Evolutionary conservation across 2,329 filamentous ascomycete genomes (phyloP).

Genomic region (Penicillium vulpinum): DNA sequence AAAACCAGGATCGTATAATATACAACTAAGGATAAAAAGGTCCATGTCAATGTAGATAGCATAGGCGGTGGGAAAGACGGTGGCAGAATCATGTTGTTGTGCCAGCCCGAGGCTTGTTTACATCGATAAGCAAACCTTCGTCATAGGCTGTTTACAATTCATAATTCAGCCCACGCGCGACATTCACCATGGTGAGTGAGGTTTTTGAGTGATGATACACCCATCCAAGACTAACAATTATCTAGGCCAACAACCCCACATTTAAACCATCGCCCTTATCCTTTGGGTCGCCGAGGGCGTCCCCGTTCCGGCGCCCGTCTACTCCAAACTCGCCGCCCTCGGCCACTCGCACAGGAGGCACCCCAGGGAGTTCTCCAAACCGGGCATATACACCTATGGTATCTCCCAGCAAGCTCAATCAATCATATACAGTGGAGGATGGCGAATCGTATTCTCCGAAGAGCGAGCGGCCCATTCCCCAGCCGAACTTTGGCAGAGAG

Average conservation of each 20-base stretch:
- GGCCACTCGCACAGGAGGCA: slow-evolving; percentile 42
- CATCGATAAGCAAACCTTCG: slow-evolving; percentile 7
- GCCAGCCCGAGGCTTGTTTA: slow-evolving; percentile 16
- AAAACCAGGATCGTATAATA: neutral
- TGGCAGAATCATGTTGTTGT: slow-evolving; percentile 2
- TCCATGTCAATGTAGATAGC: neutral
- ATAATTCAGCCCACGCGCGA: neutral
- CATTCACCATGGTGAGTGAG: slow-evolving; percentile 2
- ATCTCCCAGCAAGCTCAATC: slow-evolving; percentile 50
- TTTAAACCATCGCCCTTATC: slow-evolving; percentile 73
- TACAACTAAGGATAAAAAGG: neutral
- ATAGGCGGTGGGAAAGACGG: slow-evolving; percentile 2
- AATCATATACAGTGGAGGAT: slow-evolving; percentile 47
- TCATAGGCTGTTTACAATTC: slow-evolving; percentile 9
- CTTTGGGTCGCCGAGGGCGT: slow-evolving; percentile 69
- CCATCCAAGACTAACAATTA: neutral
- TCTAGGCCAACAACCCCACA: slow-evolving; percentile 54
- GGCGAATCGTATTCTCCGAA: slow-evolving; percentile 36
- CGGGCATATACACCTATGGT: slow-evolving; percentile 45
- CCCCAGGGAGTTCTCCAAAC: slow-evolving; percentile 49
- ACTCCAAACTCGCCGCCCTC: slow-evolving; percentile 63
- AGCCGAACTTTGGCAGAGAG: slow-evolving; percentile 39
- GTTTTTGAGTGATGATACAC: neutral
- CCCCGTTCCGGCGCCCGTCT: slow-evolving; percentile 68
- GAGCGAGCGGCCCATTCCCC: slow-evolving; percentile 31